Base-by-base conservation (phyloP, 441 rosid genomes). In the Kokia cookei region DNA sequence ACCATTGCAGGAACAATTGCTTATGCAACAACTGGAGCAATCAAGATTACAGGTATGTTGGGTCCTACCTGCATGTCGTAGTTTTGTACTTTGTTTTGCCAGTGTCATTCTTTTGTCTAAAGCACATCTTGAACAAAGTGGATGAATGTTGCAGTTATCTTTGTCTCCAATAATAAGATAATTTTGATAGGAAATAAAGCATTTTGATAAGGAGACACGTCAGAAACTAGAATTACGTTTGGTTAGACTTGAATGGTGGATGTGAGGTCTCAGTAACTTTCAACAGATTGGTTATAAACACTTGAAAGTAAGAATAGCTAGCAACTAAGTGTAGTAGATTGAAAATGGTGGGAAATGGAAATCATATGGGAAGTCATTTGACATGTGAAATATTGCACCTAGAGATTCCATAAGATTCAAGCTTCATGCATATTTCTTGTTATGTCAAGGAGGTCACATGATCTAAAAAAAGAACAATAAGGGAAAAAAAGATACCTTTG, bases 21-120 rank as follows among this genome's bases (percentile, higher is more conserved):
- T 94, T 73, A 77, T 85, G 84, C 86, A 87, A 67, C 93, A 92
- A 77, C 85, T 92, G 32, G 93, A 92, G 82, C 91, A 86, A 73
- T 92, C 98, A 35, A 86, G 91, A 79, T 47, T 84, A 2, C 94
- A 83, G 93, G 98, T 93, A 80, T 27, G 24, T 32, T 61, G 10
- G 35, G 78, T 14, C 19, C 17, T 43, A 48, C 29, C 64, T 74
- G 43, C 58, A 13, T 73, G 35, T 65, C 70, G 5, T 26, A 29
- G 43, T 58, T 61, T 61, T 61, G 42, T 61, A 14, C 15, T 35
- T 51, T 51, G 19, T 51, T 61, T 32, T 7, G 43, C 42, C 60
- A 55, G 14, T 61, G 43, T 61, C 42, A 2, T 71, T 75, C 0
- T 63, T 58, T 63, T 45, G 55, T 27, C 24, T 53, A 45, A 76